These are phyloP conservation scores for Colletotrichum ledebouriae DNA, from an alignment of 2,329 filamentous ascomycete species.

Conservation along the genomic window DNA sequence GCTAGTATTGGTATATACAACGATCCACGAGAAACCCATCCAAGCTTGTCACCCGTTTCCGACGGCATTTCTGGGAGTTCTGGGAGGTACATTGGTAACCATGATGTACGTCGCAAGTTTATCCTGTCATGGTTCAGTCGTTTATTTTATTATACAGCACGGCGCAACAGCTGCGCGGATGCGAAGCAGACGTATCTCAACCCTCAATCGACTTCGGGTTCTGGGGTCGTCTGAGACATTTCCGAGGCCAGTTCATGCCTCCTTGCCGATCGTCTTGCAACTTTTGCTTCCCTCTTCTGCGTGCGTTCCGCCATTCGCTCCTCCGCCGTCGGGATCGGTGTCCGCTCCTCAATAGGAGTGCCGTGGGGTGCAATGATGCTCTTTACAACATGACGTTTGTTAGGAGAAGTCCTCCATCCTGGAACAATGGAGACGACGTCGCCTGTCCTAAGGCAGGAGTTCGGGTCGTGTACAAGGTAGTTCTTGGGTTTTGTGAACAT, in stretches of 20 bases:
- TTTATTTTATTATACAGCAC: slow-evolving; percentile 17
- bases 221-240: background rate
- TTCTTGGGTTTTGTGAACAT: slow-evolving; percentile 74
- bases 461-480: slow-evolving; percentile 84
- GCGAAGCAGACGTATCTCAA: background rate
- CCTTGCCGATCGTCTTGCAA: slow-evolving; percentile 62
- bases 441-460: slow-evolving; percentile 78
- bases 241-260: slow-evolving; percentile 41
- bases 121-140: background rate
- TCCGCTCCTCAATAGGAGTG: slow-evolving; percentile 71
- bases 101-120: too few species aligned
- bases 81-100: too few species aligned
- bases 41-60: background rate
- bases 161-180: background rate
- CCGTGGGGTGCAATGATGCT: slow-evolving; percentile 80
- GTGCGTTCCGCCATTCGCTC: slow-evolving; percentile 70
- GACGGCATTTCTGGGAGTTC: too few species aligned
- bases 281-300: slow-evolving; percentile 68
- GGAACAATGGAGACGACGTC: slow-evolving; percentile 80
- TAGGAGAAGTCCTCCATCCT: slow-evolving; percentile 74
- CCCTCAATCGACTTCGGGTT: slow-evolving; percentile 15
- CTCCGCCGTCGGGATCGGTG: slow-evolving; percentile 74
- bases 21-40: background rate
- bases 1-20: slow-evolving; percentile 17
- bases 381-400: slow-evolving; percentile 81